Percentiles rank a stretch among this genome's conserved stretches.
Evolutionary conservation across 2,329 filamentous ascomycete species (phyloP).

Genomic region (Paecilomyces dactylethromorphus): DNA sequence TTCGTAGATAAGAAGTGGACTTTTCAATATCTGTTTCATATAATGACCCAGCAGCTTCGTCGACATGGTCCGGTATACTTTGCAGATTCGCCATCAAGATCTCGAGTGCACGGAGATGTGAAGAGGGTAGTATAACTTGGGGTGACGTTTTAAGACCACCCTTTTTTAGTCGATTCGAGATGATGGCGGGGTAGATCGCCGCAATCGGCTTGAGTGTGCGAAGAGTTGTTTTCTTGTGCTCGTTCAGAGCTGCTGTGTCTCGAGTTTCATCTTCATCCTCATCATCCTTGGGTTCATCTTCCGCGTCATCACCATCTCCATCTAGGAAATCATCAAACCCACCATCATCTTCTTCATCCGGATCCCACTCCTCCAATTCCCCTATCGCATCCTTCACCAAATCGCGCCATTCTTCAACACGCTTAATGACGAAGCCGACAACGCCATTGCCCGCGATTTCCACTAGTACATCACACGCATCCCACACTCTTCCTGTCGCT

Average conservation of each 20-base stretch:
- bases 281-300: slow-evolving; percentile 9
- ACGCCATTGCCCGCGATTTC: slow-evolving; percentile 61
- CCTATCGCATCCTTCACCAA: slow-evolving; percentile 74
- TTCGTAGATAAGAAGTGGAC: slow-evolving; percentile 23
- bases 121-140: neutral
- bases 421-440: slow-evolving; percentile 61
- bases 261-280: slow-evolving; percentile 10
- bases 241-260: slow-evolving; percentile 25
- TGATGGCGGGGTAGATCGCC: slow-evolving; percentile 38
- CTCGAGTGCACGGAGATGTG: slow-evolving; percentile 25
- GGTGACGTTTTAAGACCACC: slow-evolving; percentile 12
- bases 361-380: slow-evolving; percentile 83
- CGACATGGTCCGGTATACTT: slow-evolving; percentile 34
- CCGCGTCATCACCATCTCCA: slow-evolving; percentile 19
- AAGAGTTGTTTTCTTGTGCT: slow-evolving; percentile 35
- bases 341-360: slow-evolving; percentile 60
- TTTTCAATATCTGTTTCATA: slow-evolving; percentile 35
- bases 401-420: slow-evolving; percentile 67
- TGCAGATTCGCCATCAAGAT: slow-evolving; percentile 25
- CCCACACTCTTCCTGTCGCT: slow-evolving; percentile 74
- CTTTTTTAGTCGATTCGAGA: slow-evolving; percentile 35
- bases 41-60: slow-evolving; percentile 40
- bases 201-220: slow-evolving; percentile 37
- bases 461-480: slow-evolving; percentile 68
- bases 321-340: slow-evolving; percentile 40